Evolutionary conservation across 768 basidiomycete species (phyloP).

Genomic region (Tricholoma bakamatsutake): DNA sequence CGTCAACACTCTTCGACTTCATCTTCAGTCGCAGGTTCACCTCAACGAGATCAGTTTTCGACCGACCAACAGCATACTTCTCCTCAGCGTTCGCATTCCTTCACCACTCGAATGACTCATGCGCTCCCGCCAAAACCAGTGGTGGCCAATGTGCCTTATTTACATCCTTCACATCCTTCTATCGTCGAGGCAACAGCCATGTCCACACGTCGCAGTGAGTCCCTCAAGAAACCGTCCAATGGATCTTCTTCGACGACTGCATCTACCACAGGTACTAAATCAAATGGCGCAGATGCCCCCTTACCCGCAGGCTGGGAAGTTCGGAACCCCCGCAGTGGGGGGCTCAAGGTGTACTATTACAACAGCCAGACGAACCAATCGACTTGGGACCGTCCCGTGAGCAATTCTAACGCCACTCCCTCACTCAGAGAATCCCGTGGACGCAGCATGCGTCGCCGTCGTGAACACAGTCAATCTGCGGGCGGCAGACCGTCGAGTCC

Average conservation of each 20-base stretch:
- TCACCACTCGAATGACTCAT: slow-evolving; percentile 46
- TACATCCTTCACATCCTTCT: slow-evolving; percentile 51
- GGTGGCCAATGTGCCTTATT: slow-evolving; percentile 42
- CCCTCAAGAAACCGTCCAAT: slow-evolving; percentile 26
- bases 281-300: slow-evolving; percentile 20
- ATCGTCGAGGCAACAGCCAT: slow-evolving; percentile 60
- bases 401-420: slow-evolving; percentile 20
- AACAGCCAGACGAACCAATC: slow-evolving; percentile 50
- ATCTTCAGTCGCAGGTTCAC: slow-evolving; percentile 11
- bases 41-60: slow-evolving; percentile 8
- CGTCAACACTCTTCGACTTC: slow-evolving; percentile 8
- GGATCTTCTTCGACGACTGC: slow-evolving; percentile 21
- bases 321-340: slow-evolving; percentile 43
- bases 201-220: slow-evolving; percentile 42
- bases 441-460: slow-evolving; percentile 20
- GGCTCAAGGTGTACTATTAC: slow-evolving; percentile 48
- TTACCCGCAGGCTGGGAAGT: slow-evolving; percentile 61
- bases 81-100: slow-evolving; percentile 19
- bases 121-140: slow-evolving; percentile 66
- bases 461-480: slow-evolving; percentile 20
- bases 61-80: slow-evolving; percentile 12
- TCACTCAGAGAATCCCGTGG: slow-evolving; percentile 17
- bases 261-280: slow-evolving; percentile 16
- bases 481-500: slow-evolving; percentile 18
- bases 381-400: slow-evolving; percentile 52